Evolutionary conservation across 495 filamentous ascomycete species (phyloP).

Genomic region (Chaetomium fimeti): DNA sequence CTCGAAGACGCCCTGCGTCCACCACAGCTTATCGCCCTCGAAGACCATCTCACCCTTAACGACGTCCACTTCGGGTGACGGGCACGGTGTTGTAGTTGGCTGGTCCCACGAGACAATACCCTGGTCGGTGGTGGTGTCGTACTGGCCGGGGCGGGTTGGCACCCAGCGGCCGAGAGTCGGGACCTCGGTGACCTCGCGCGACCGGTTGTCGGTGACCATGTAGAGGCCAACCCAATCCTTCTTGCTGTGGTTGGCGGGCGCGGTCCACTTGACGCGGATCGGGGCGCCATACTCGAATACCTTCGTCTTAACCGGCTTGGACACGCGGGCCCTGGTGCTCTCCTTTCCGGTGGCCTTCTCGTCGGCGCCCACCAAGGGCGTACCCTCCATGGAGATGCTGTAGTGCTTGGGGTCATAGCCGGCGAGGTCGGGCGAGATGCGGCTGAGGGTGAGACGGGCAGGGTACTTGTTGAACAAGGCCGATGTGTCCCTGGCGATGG

Average conservation of each 20-base stretch:
- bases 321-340: constrained; percentile 45
- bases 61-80: constrained; percentile 52
- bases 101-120: constrained; percentile 73
- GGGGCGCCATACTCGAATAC: constrained; percentile 88
- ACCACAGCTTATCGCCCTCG: constrained; percentile 91
- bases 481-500: constrained; percentile 83
- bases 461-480: constrained; percentile 88
- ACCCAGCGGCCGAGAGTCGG: constrained; percentile 90
- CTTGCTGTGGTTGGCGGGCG: constrained; percentile 85
- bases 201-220: constrained; percentile 87
- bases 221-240: constrained; percentile 96
- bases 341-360: constrained; percentile 54
- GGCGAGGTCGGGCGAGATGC: constrained; percentile 75
- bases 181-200: constrained; percentile 76
- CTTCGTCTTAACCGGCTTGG: constrained; percentile 61
- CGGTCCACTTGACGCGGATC: constrained; percentile 88
- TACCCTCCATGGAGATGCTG: constrained; percentile 69
- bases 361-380: constrained; percentile 50
- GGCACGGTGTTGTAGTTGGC: constrained; percentile 50
- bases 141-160: constrained; percentile 70
- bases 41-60: constrained; percentile 81
- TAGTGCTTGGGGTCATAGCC: constrained; percentile 85
- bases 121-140: constrained; percentile 72
- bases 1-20: constrained; percentile 93
- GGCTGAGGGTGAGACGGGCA: constrained; percentile 79